Evolutionary conservation across 371 early-diverging fungal genomes (phyloP), one percentile per base, ranked within the genome.

Genomic region (Mortierella sp.): DNA sequence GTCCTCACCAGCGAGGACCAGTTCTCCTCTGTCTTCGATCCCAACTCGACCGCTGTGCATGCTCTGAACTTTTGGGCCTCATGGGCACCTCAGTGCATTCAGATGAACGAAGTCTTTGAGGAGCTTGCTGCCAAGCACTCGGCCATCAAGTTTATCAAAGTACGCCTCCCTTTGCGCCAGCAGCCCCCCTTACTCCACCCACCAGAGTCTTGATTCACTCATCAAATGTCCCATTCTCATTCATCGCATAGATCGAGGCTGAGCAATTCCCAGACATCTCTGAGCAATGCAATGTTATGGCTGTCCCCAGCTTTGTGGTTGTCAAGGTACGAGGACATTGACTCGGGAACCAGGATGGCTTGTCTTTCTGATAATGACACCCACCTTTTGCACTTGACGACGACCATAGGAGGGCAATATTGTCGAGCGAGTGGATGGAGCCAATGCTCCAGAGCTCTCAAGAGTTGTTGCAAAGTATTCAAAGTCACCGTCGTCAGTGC

Each of bases 241-340:
- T 63, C 24, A 17, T 48, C 39, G n/a, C 29, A 6, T 65, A 92
- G 91, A 85, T 94, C 54, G 97, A 96, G 74, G 98, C 98, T 10
- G 98, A 98, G 79, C 85, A 91, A 67, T 91, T 92, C 60, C 89
- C 94, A 12, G 96, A 96, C 49, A 83, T 94, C 40, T 93, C 96
- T 28, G 96, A 95, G 69, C 73, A 82, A 16, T 92, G 87, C 63
- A 96, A 96, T 67, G 92, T 98, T 69, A 89, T 89, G 16, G 90
- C 96, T 3, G 98, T 98, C 0, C 98, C 98, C 16, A 90, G 94
- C 9, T 94, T 97, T 79, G 79, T 96, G 17, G 64, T 98, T 43
- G 66, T 95, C 50, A 89, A 91, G 89, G 93, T 92, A 84, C 24
- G 19, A 46, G 22, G 13, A 46, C 19, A 14, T 5, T 19, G 5